Conservation (phyloP, 306 rosid genomes). For the Sesbania bispinosa region DNA sequence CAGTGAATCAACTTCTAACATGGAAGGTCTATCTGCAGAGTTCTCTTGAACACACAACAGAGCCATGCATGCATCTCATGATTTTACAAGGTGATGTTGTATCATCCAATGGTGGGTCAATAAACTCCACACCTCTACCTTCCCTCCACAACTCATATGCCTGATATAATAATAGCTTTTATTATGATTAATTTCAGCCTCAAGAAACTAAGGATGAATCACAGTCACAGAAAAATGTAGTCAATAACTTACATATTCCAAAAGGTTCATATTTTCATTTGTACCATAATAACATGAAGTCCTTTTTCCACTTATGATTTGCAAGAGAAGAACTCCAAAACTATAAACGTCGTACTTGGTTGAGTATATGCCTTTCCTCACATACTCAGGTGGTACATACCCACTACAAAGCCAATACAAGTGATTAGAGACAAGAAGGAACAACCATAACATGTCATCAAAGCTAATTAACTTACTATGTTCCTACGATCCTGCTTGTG, state of each 20-base stretch:
- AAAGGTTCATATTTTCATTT: conserved; percentile 42
- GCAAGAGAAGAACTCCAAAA: conserved; percentile 51
- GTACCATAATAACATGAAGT: conserved; percentile 41
- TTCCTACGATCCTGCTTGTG: conserved; percentile 55
- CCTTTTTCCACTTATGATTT: conserved; percentile 65
- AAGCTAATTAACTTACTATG: conserved; percentile 44
- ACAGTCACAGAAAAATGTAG: not conserved
- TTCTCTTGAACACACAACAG: conserved; percentile 62
- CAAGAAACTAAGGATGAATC: not conserved
- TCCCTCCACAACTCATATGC: conserved; percentile 57
- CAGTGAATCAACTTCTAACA: conserved; percentile 56
- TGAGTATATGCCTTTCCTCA: conserved; percentile 54
- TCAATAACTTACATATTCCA: conserved; percentile 47
- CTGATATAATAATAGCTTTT: conserved; percentile 10
- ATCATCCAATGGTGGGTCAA: conserved; percentile 53
- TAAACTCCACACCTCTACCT: conserved; percentile 42
- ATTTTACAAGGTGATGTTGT: conserved; percentile 38
- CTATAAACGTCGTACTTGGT: conserved; percentile 45
- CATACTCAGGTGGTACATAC: conserved; percentile 61
- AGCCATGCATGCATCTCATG: conserved; percentile 60
- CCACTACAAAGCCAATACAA: conserved; percentile 40
- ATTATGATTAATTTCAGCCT: not conserved
- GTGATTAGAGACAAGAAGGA: conserved; percentile 11
- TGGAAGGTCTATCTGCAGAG: conserved; percentile 56
- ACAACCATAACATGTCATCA: not conserved